Base-by-base conservation (phyloP, 768 basidiomycete genomes). In the Tricholoma furcatifolium region DNA sequence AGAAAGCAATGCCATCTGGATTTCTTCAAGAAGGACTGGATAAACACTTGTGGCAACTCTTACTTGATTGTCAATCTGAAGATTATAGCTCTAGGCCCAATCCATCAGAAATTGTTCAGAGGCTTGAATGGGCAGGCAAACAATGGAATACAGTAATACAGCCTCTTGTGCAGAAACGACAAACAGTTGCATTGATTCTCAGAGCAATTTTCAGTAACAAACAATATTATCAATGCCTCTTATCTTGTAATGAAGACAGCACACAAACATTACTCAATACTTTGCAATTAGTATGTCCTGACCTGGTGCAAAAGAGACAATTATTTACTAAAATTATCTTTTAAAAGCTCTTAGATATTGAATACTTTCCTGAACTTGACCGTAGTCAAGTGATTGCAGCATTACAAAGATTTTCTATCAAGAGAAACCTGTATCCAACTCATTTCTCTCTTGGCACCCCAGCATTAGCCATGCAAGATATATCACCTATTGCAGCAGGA, bases 371-470 rank as follows among this genome's bases (percentile, higher is more conserved):
- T 27, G 27, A 27, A 27, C 24, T 32, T 8, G 42, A 35, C 21
- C 38, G 39, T 31, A n/a, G 39, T 4, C 21, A 39, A 17, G 15
- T 55, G 17, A 38, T 55, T n/a, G 41, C 43, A 24, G 54, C 54
- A 21, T 51, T 51, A 30, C 49, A 41, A 11, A 38, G 50, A 20
- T 44, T 55, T 31, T 45, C 49, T 5, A 27, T 5, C 14, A 45
- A 27, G 30, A 50, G 43, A 14, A n/a, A 35, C 5, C 49, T 47
- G 15, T 51, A 41, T 50, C 49, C 54, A 15, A 11, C 3, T 17
- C 45, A 45, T 24, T 51, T 55, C 32, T 23, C 34, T 24, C 39
- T 51, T 0, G 11, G 45, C 5, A 47, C 17, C 14, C 44, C 51
- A 23, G 47, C 35, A 32, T 27, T 35, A 31, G 21, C 41, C 18